Evolutionary conservation across 1,284 basidiomycete species (phyloP), one percentile per base, ranked within the genome.

Genomic region (Rhodotorula glutinis): DNA sequence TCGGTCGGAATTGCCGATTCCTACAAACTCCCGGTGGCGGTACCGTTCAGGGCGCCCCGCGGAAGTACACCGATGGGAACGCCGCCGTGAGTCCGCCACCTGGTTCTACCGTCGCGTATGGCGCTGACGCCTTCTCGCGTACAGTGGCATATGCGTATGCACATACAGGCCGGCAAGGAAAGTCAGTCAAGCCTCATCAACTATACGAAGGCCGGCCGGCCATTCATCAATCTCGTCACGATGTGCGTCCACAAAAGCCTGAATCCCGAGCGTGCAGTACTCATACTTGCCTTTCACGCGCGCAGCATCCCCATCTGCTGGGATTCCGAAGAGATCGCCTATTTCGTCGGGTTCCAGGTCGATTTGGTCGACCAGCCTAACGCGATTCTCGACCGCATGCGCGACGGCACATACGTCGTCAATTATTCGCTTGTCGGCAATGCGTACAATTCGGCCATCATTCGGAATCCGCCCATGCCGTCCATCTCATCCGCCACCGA

Each of bases 121-220:
- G 25, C 19, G 7, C 57, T 66, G 53, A 49, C 55, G 38, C 5
- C 5, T 19, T 7, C 10, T 4, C 33, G 5, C 43, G n/a, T 16
- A 53, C 57, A 72, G 66, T 75, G 83, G 53, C 83, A 86, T 67
- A 81, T 96, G 74, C 84, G 84, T 68, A 87, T 87, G 73, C 82
- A 83, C 60, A 82, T 92, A 17, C 78, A 80, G 21, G 85, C 85
- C 0, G 86, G 87, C 73, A 91, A 91, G 78, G 92, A 96, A 79
- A 92, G 67, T 88, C 94, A 97, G 81, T 87, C 87, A 2, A 87
- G 83, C 63, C 81, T 98, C 63, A 84, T 94, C 79, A 97, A 97
- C 79, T 96, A 93, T 76, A 84, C 86, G 60, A 91, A 91, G 77
- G 86, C 87, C 66, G 91, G 92, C 7, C 81, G 83, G n/a, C 85